Evolutionary conservation across 352 stramenopile genomes (phyloP), one percentile per base, ranked within the genome.

Genomic region (Phytophthora aleatoria): DNA sequence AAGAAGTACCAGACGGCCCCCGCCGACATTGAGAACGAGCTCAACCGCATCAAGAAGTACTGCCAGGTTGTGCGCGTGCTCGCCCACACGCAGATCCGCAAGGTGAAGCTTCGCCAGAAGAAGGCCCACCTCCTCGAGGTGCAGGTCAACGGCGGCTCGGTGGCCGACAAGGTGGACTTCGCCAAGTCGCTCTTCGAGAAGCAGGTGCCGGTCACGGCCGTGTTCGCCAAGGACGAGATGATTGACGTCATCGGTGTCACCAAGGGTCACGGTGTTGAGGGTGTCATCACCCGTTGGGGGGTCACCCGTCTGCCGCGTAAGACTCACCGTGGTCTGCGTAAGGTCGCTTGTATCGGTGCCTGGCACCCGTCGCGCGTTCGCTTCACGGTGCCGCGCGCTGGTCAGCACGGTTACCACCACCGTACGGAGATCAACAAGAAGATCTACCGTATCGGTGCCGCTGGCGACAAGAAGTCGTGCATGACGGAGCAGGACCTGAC

Each of bases 341-440:
- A 99, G 96, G 98, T 99, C 56, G 98, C 98, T 56, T 99, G 98
- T 98, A 99, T 99, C 69, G 98, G 98, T 92, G 97, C 98, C 53
- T 99, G 98, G 98, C 98, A 99, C 86, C 98, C 98, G 82, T 94
- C 97, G 74, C 97, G 98, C 87, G 97, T 99, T 57, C 94, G 91
- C 65, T 98, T 95, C 76, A 99, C 96, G 69, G 97, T 99, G 53
- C 91, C 98, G 61, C 97, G 98, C 87, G 97, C 98, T 65, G 98
- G 98, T 98, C 98, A 99, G 84, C 92, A 99, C 83, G 98, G 98
- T 81, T 99, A 99, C 94, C 98, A 99, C 85, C 98, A 99, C 91
- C 96, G 98, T 94, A 99, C 98, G 50, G 98, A 99, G 89, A 97
- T 99, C 71, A 99, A 99, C 97, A 99, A 99, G 90, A 99, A 99